These are phyloP conservation scores for Hylodesmum podocarpum DNA, from an alignment of 306 rosid genomes.

Conservation along the genomic window DNA sequence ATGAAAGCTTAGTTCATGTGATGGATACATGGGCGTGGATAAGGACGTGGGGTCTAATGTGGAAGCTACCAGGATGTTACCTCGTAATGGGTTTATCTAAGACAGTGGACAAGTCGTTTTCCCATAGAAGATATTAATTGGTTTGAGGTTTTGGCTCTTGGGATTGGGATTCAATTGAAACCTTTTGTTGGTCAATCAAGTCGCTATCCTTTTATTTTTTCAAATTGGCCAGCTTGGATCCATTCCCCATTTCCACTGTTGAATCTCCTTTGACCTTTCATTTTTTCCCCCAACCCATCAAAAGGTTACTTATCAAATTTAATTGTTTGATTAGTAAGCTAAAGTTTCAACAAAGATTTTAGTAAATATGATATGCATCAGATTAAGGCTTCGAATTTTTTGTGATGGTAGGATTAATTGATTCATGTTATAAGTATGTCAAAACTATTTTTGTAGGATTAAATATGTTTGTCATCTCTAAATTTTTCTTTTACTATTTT, in stretches of 20 bases:
- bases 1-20: slow-evolving; percentile 16
- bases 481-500: too few relatives aligned
- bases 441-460: too few relatives aligned
- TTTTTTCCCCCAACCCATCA: neutral
- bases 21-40: slow-evolving; percentile 28
- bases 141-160: neutral
- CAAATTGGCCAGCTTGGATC: slow-evolving; percentile 36
- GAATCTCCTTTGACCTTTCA: slow-evolving; percentile 33
- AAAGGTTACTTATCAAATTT: neutral
- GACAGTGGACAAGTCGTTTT: neutral
- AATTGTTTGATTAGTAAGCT: neutral
- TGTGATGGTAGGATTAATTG: too few relatives aligned
- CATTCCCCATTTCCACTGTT: neutral
- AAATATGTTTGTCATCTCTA: too few relatives aligned
- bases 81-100: slow-evolving; percentile 23
- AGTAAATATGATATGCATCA: too few relatives aligned
- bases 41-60: slow-evolving; percentile 28
- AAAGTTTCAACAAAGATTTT: too few relatives aligned
- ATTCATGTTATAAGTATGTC: too few relatives aligned
- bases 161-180: slow-evolving; percentile 7
- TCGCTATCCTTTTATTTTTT: slow-evolving; percentile 1
- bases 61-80: slow-evolving; percentile 57
- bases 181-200: slow-evolving; percentile 21
- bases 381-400: too few relatives aligned
- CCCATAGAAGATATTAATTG: neutral